Percentiles rank a stretch among this genome's conserved stretches.
phyloP scores from a whole-genome alignment of 1,139 yeast species.

The Kodamaea plutei region DNA sequence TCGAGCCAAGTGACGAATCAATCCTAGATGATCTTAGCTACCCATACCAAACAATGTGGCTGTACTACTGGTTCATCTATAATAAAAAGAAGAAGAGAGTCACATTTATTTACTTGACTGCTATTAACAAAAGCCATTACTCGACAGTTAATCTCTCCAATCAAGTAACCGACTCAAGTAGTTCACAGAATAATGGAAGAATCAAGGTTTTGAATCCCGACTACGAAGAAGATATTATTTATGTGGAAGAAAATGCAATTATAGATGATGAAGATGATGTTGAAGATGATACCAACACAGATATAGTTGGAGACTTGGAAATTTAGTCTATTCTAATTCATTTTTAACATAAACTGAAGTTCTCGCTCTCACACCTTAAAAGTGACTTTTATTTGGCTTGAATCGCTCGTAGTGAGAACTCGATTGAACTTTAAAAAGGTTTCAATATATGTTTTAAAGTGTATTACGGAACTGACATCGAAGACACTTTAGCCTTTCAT shows the following conservation, averaged over 20 bases:
- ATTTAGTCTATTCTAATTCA: slow-evolving; percentile 14
- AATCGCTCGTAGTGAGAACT: too few species aligned
- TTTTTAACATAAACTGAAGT: too few species aligned
- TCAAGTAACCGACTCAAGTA: slow-evolving; percentile 8
- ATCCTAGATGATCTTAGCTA: slow-evolving; percentile 62
- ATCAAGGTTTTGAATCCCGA: slow-evolving; percentile 16
- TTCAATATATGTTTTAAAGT: too few species aligned
- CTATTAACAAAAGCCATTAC: slow-evolving; percentile 41
- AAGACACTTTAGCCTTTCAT: too few species aligned
- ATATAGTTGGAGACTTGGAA: slow-evolving; percentile 37
- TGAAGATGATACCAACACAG: slow-evolving; percentile 7
- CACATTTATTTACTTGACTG: slow-evolving; percentile 65
- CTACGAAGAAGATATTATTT: slow-evolving; percentile 20
- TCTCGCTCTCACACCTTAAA: too few species aligned
- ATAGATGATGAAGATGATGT: slow-evolving; percentile 26
- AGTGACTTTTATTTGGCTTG: too few species aligned
- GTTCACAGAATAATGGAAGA: slow-evolving; percentile 17
- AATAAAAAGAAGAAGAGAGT: slow-evolving; percentile 90
- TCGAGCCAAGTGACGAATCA: slow-evolving; percentile 76
- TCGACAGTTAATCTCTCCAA: slow-evolving; percentile 26
- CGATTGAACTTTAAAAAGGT: too few species aligned
- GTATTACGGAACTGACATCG: too few species aligned
- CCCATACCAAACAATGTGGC: slow-evolving; percentile 82
- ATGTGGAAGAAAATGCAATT: slow-evolving; percentile 26
- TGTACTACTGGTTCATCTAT: slow-evolving; percentile 87